phyloP scores from a whole-genome alignment of 768 basidiomycete genomes.

The Termitomyces sp. region DNA sequence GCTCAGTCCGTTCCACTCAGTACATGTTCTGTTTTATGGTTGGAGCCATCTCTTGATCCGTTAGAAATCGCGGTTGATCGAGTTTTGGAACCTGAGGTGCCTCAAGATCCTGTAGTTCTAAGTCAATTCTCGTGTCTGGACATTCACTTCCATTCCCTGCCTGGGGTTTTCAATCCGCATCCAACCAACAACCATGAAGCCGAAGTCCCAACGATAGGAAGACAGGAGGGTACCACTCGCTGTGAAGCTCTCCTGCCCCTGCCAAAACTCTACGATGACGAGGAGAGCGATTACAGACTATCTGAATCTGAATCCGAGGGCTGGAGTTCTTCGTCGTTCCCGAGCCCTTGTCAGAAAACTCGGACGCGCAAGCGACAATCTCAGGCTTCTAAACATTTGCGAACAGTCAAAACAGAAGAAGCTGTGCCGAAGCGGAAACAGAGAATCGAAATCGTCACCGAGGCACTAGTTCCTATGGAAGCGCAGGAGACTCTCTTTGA shows the following conservation, averaged over 20 bases:
- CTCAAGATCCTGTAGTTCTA: not conserved
- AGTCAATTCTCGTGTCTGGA: not conserved
- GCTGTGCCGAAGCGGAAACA: not conserved
- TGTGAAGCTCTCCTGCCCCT: not conserved
- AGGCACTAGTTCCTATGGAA: not conserved
- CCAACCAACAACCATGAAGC: not conserved
- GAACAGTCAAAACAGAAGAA: not conserved
- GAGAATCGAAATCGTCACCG: not conserved
- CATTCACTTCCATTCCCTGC: not conserved
- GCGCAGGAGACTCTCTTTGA: not conserved
- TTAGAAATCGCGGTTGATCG: constrained; percentile 24
- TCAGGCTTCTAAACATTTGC: not conserved
- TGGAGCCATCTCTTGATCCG: constrained; percentile 27
- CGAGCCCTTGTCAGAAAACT: constrained; percentile 13
- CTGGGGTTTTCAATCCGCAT: not conserved
- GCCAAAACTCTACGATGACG: not conserved
- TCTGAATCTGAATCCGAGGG: constrained; percentile 1
- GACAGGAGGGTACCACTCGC: not conserved
- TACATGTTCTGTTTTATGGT: constrained; percentile 16
- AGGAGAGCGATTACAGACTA: constrained; percentile 13
- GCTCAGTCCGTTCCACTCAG: not conserved
- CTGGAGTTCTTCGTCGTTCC: constrained; percentile 12
- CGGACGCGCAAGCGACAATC: constrained; percentile 3
- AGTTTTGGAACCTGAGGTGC: not conserved
- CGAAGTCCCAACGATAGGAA: not conserved